These are phyloP conservation scores for Arctium minus DNA, from an alignment of 129 eudicot species.

Conservation along the genomic window DNA sequence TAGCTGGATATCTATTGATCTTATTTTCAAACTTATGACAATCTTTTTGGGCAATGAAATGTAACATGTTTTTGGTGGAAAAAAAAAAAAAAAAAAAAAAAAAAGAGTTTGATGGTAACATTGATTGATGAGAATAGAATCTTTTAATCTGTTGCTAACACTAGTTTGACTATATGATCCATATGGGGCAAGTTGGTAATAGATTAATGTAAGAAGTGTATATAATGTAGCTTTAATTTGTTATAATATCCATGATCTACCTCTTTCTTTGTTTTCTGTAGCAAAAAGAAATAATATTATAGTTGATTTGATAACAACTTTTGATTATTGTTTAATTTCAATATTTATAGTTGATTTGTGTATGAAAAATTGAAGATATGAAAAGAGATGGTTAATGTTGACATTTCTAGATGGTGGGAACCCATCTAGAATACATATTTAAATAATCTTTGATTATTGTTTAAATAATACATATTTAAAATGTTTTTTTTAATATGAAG, in stretches of 20 bases:
- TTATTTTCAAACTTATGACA: conserved; percentile 5
- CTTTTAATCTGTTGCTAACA: neutral
- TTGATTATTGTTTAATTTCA: too few species aligned
- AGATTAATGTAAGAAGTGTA: conserved; percentile 5
- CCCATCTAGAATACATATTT: too few species aligned
- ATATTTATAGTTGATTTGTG: neutral
- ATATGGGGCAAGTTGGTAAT: neutral
- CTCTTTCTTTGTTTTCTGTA: neutral
- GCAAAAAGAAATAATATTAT: neutral
- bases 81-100: neutral
- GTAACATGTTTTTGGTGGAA: neutral
- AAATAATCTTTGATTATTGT: too few species aligned
- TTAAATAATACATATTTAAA: too few species aligned
- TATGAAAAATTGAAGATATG: too few species aligned
- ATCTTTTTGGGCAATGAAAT: neutral
- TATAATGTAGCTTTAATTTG: conserved; percentile 3
- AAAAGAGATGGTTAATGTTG: neutral
- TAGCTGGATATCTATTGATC: neutral
- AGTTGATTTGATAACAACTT: neutral
- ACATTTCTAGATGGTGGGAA: neutral
- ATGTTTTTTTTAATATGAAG: too few species aligned
- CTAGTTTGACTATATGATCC: neutral
- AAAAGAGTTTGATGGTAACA: conserved; percentile 18
- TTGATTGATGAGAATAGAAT: neutral
- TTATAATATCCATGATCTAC: neutral